A percentile compares a stretch with the other conserved stretches of the same genome.
These are phyloP conservation scores for Aspergillus alliaceus DNA, from an alignment of 2,329 filamentous ascomycete genomes.

Conservation along the genomic window DNA sequence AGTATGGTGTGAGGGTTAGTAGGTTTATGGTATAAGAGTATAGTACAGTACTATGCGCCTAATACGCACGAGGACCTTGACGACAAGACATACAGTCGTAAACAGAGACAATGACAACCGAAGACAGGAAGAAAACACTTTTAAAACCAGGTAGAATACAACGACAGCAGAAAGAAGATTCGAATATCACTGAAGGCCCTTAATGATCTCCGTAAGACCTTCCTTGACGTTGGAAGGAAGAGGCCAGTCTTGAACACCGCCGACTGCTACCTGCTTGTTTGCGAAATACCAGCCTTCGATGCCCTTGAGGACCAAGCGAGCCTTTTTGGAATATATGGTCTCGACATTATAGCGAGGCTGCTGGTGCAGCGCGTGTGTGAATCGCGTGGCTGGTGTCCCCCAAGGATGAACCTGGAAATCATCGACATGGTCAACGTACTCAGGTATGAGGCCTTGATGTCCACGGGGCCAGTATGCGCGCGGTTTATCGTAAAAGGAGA, in stretches of 20 bases:
- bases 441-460: neutral
- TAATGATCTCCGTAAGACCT: neutral
- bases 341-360: neutral
- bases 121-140: too few species aligned
- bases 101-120: too few species aligned
- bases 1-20: too few species aligned
- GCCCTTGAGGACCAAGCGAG: neutral
- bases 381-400: neutral
- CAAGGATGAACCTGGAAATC: neutral
- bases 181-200: neutral
- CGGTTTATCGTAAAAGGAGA: neutral
- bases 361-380: neutral
- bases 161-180: too few species aligned
- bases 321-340: neutral
- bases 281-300: neutral
- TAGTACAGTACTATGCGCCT: too few species aligned
- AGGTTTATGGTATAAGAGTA: too few species aligned
- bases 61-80: too few species aligned
- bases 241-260: neutral
- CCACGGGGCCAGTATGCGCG: neutral
- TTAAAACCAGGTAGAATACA: too few species aligned
- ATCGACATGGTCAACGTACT: neutral
- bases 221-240: neutral
- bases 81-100: too few species aligned
- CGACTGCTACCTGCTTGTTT: neutral